Base-by-base conservation (phyloP, 2,329 filamentous ascomycete genomes). In the Cladophialophora carrionii region DNA sequence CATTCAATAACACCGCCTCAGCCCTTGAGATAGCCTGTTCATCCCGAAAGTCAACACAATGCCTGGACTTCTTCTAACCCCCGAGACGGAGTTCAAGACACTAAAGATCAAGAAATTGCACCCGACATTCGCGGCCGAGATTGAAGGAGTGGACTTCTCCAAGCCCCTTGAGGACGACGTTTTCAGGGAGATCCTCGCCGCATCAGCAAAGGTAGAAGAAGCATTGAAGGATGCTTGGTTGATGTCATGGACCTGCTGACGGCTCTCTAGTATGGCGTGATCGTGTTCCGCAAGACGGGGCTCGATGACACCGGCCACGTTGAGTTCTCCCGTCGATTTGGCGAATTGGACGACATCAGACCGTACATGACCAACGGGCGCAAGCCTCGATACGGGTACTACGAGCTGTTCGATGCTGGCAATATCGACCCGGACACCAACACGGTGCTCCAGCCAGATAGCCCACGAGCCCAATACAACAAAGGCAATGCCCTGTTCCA, bases 351-450 rank as follows among this genome's bases (percentile, higher is more conserved):
- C 73, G 81, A 85, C 70, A 79, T 85, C 46, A 78, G 74, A 17
- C 82, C 81, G 1, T 86, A 83, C 73, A 75, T 81, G 22, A 75
- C 74, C 1, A 65, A 74, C 0, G 83, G 81, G 10, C 78, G 81
- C 46, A 78, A 79, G 68, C 76, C 80, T 64, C 81, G 83, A 20
- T 80, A 83, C 67, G 71, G 74, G 4, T 78, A 81, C 66, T 75
- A 79, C 48, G 81, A 86, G 72, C 78, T 87, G 1, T 87, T 87
- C 72, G 85, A 87, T 69, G 83, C 83, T 0, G 78, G 82, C 54
- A 87, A 87, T 72, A 74, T 86, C 22, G 79, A 84, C 57, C 76
- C 77, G 1, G 78, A 84, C 34, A 68, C 67, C n/a, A 80, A 79
- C 59, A 73, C 73, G 0, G 70, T 82, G 2, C 75, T 83, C 22